Percentiles rank a stretch among this genome's conserved stretches.
Conservation (phyloP, 2,329 filamentous ascomycete species). For the Fonsecaea erecta region DNA sequence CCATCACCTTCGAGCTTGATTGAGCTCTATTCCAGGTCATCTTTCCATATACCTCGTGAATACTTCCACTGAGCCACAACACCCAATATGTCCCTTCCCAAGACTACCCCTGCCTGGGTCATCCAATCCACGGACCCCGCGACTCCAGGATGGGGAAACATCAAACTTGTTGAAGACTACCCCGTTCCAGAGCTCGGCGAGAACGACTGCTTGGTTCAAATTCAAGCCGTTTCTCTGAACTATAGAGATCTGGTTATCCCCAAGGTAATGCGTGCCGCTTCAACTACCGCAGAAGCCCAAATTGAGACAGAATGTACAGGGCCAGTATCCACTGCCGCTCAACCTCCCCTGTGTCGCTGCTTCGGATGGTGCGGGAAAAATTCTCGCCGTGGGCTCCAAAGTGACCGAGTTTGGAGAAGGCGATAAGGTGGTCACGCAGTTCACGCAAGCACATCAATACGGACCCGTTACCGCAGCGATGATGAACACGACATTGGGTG, state of each 20-base stretch:
- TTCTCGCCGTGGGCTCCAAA: constrained; percentile 58
- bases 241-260: constrained; percentile 56
- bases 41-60: not conserved
- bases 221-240: constrained; percentile 56
- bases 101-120: constrained; percentile 27
- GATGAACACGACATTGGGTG: constrained; percentile 66
- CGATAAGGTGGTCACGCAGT: constrained; percentile 62
- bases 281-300: not conserved
- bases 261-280: constrained; percentile 36
- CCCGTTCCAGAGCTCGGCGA: constrained; percentile 67
- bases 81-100: constrained; percentile 27
- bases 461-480: constrained; percentile 51
- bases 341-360: constrained; percentile 49
- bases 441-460: constrained; percentile 62
- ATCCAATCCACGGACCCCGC: constrained; percentile 13
- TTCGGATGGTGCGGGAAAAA: constrained; percentile 53
- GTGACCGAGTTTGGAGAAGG: constrained; percentile 62
- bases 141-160: constrained; percentile 17
- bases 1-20: not conserved
- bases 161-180: constrained; percentile 55
- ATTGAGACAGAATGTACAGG: constrained; percentile 37
- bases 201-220: constrained; percentile 72
- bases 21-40: not conserved
- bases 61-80: not conserved
- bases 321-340: constrained; percentile 54